Conservation (phyloP, 305 asterid species). For the Euphrasia arctica region DNA sequence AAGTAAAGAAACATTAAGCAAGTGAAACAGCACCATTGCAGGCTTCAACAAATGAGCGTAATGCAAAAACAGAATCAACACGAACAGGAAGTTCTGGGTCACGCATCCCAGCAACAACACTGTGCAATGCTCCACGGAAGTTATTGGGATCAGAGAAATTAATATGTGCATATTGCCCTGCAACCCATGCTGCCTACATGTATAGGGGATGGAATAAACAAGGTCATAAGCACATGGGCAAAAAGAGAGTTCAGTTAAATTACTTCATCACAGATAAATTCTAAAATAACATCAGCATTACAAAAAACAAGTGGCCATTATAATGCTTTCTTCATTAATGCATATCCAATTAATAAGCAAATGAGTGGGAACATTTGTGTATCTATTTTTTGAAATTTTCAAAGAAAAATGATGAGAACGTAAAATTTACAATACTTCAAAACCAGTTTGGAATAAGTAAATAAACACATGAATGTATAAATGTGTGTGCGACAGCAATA, state of each 20-base stretch:
- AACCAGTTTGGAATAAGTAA: not conserved
- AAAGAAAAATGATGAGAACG: slow-evolving; percentile 16
- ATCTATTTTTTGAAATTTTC: slow-evolving; percentile 9
- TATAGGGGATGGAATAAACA: slow-evolving; percentile 23
- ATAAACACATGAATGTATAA: slow-evolving; percentile 10
- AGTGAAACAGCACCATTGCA: slow-evolving; percentile 58
- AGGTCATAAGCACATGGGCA: slow-evolving; percentile 13
- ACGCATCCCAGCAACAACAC: slow-evolving; percentile 98
- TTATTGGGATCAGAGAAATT: slow-evolving; percentile 79
- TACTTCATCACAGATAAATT: slow-evolving; percentile 4
- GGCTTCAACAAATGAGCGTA: slow-evolving; percentile 96
- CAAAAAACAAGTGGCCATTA: not conserved
- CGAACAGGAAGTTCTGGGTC: slow-evolving; percentile 99
- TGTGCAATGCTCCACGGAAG: slow-evolving; percentile 81
- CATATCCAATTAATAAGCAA: slow-evolving; percentile 2
- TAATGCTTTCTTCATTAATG: not conserved
- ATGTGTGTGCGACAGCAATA: slow-evolving; percentile 19
- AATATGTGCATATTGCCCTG: slow-evolving; percentile 96
- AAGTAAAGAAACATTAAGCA: slow-evolving; percentile 13
- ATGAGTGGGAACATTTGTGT: not conserved
- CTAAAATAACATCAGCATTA: not conserved
- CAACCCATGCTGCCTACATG: slow-evolving; percentile 99
- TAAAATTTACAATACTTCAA: slow-evolving; percentile 6
- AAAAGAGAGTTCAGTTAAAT: slow-evolving; percentile 13
- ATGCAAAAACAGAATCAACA: slow-evolving; percentile 93